A percentile compares a stretch with the other conserved stretches of the same genome.
phyloP scores from a whole-genome alignment of 108 stramenopile genomes.

The Cyclotella baltica region DNA sequence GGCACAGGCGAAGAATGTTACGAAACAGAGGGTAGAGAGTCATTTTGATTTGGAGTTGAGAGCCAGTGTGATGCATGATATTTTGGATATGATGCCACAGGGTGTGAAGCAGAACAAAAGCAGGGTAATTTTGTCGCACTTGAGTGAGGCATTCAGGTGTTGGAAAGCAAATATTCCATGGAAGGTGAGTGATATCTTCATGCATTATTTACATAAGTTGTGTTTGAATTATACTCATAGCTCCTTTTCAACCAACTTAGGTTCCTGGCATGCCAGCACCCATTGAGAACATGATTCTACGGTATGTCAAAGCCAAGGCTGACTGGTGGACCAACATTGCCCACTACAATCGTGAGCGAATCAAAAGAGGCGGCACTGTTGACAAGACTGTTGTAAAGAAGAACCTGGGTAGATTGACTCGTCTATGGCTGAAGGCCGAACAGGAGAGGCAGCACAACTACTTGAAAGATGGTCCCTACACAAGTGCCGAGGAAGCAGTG shows the following conservation, averaged over 20 bases:
- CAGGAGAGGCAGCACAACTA: slow-evolving; percentile 99
- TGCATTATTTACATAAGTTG: background rate
- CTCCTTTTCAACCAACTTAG: background rate
- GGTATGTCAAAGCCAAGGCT: slow-evolving; percentile 99
- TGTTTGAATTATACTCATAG: background rate
- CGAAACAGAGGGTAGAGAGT: slow-evolving; percentile 99
- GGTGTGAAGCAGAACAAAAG: slow-evolving; percentile 99
- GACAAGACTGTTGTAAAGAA: slow-evolving; percentile 99
- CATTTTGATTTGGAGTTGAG: slow-evolving; percentile 99
- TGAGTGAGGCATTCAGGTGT: slow-evolving; percentile 98
- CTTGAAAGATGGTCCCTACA: slow-evolving; percentile 98
- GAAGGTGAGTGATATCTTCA: slow-evolving; percentile 58
- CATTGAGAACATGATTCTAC: slow-evolving; percentile 99
- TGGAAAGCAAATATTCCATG: slow-evolving; percentile 99
- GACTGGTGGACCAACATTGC: slow-evolving; percentile 99
- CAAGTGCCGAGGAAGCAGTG: slow-evolving; percentile 99
- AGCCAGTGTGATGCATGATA: slow-evolving; percentile 99
- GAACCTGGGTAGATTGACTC: slow-evolving; percentile 97
- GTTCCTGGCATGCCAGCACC: slow-evolving; percentile 99
- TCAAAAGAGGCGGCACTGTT: slow-evolving; percentile 99
- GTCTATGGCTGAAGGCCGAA: slow-evolving; percentile 99
- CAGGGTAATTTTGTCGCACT: slow-evolving; percentile 95
- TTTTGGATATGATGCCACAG: slow-evolving; percentile 99
- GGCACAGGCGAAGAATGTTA: slow-evolving; percentile 97
- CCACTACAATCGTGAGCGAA: slow-evolving; percentile 99